Conservation (phyloP, 495 filamentous ascomycete species). For the Poronia punctata region DNA sequence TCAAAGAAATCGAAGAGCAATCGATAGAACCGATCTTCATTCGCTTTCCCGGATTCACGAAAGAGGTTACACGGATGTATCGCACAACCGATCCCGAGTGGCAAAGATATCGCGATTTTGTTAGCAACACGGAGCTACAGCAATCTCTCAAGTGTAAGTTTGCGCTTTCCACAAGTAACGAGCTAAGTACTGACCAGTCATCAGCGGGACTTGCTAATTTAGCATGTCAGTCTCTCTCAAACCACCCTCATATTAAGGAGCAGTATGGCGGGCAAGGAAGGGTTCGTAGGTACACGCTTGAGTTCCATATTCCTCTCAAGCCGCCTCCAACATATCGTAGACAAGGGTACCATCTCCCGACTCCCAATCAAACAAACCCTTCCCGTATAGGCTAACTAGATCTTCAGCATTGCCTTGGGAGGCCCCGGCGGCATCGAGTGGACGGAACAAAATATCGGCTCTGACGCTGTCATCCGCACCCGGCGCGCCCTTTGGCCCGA, state of each 20-base stretch:
- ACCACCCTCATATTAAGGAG: slow-evolving; percentile 5
- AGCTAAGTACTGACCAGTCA: neutral
- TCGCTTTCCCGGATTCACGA: slow-evolving; percentile 49
- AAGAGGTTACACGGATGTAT: slow-evolving; percentile 43
- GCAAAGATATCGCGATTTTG: slow-evolving; percentile 50
- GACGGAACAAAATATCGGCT: slow-evolving; percentile 23
- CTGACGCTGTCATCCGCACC: slow-evolving; percentile 18
- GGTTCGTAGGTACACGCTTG: slow-evolving; percentile 29
- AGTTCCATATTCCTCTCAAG: slow-evolving; percentile 31
- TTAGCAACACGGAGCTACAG: slow-evolving; percentile 35
- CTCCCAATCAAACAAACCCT: neutral
- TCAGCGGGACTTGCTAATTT: slow-evolving; percentile 25
- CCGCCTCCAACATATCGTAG: slow-evolving; percentile 36
- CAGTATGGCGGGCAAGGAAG: slow-evolving; percentile 18
- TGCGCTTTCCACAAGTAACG: too few species aligned
- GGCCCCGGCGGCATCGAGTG: slow-evolving; percentile 22
- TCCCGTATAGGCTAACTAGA: slow-evolving; percentile 10
- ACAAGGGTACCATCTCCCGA: slow-evolving; percentile 24
- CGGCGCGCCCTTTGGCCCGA: slow-evolving; percentile 30
- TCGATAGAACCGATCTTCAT: slow-evolving; percentile 48
- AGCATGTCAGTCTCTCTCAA: slow-evolving; percentile 11
- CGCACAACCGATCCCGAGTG: slow-evolving; percentile 62
- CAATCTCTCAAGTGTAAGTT: neutral
- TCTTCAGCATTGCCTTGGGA: slow-evolving; percentile 24
- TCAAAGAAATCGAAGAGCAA: slow-evolving; percentile 29